These are phyloP conservation scores for Puccinia triticina DNA, from an alignment of 1,284 basidiomycete genomes.

Conservation along the genomic window DNA sequence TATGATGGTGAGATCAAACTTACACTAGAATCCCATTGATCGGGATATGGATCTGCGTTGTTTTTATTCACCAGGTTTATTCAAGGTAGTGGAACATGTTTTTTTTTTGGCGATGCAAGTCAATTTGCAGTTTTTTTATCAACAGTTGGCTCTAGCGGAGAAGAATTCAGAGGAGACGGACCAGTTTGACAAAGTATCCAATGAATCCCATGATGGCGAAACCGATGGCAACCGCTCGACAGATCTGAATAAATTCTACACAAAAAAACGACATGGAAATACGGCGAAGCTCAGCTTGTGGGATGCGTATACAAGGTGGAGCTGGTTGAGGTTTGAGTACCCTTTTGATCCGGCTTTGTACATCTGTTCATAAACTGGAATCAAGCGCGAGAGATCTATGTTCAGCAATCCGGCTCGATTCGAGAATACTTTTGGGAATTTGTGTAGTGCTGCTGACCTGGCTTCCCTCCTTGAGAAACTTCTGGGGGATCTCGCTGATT, in stretches of 20 bases:
- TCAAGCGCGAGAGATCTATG: conserved; percentile 12
- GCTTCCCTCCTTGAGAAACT: conserved; percentile 89
- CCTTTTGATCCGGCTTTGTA: conserved; percentile 94
- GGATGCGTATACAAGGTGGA: background rate
- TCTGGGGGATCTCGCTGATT: conserved; percentile 84
- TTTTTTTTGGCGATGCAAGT: background rate
- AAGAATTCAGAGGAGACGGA: background rate
- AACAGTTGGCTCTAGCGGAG: background rate
- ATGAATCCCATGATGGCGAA: conserved; percentile 98
- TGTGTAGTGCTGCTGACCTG: conserved; percentile 68
- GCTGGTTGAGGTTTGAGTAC: conserved; percentile 63
- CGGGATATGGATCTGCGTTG: conserved; percentile 76
- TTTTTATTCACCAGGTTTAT: too few relatives aligned
- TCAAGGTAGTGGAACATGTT: too few relatives aligned
- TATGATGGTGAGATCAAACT: background rate
- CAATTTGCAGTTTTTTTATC: background rate
- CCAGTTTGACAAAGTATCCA: conserved; percentile 87
- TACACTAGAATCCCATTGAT: conserved; percentile 63
- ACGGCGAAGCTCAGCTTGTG: background rate
- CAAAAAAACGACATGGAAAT: conserved; percentile 45
- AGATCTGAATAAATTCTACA: conserved; percentile 89
- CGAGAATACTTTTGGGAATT: background rate
- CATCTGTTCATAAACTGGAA: conserved; percentile 89
- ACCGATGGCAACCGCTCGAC: conserved; percentile 87
- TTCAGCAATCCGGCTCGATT: conserved; percentile 51